A percentile compares a stretch with the other conserved stretches of the same genome.
Conservation (phyloP, 768 basidiomycete genomes). For the Trametopsis cervina region DNA sequence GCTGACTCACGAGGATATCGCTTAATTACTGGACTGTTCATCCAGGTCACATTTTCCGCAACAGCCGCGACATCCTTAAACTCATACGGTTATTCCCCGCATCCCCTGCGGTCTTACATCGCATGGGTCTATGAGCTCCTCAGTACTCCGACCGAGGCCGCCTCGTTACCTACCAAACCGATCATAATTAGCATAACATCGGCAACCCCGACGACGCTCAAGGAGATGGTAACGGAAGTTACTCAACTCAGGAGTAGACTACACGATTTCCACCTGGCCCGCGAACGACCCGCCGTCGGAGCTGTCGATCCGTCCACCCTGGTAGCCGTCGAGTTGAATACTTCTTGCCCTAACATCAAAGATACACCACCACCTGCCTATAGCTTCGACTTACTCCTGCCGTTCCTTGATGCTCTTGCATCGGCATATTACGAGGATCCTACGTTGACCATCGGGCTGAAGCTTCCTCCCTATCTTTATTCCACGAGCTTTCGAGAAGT, state of each 20-base stretch:
- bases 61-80: slow-evolving; percentile 59
- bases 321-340: slow-evolving; percentile 76
- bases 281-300: slow-evolving; percentile 22
- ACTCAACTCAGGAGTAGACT: slow-evolving; percentile 44
- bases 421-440: slow-evolving; percentile 41
- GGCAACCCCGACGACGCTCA: slow-evolving; percentile 43
- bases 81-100: slow-evolving; percentile 84
- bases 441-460: slow-evolving; percentile 63
- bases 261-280: slow-evolving; percentile 15
- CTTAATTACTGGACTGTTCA: background rate
- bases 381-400: slow-evolving; percentile 39
- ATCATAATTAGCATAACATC: slow-evolving; percentile 79
- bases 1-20: background rate
- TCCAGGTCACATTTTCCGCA: slow-evolving; percentile 55
- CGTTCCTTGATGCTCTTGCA: slow-evolving; percentile 50
- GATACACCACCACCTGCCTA: slow-evolving; percentile 62
- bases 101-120: slow-evolving; percentile 61
- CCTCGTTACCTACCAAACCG: slow-evolving; percentile 37
- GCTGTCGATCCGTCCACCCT: slow-evolving; percentile 23
- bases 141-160: slow-evolving; percentile 26
- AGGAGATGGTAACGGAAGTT: slow-evolving; percentile 50
- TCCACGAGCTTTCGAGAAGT: slow-evolving; percentile 53
- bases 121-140: slow-evolving; percentile 52
- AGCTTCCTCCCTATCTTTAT: slow-evolving; percentile 71
- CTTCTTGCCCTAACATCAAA: slow-evolving; percentile 77